Percentiles rank a stretch among this genome's conserved stretches.
Evolutionary conservation across 768 basidiomycete species (phyloP).

Genomic region (Xerocomus potaroensis): DNA sequence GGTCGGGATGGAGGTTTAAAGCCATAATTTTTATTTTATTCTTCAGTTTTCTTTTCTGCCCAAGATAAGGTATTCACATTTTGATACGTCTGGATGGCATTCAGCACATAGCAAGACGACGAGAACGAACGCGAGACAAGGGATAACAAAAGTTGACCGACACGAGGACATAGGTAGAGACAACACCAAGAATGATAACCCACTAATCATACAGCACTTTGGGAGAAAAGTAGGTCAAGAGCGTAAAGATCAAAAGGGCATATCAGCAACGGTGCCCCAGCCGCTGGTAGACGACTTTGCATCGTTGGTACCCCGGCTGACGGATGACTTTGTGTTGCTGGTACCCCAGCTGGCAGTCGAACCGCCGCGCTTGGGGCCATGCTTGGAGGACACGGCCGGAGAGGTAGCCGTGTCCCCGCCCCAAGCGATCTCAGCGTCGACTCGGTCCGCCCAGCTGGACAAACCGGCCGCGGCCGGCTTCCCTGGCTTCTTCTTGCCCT

Average conservation of each 20-base stretch:
- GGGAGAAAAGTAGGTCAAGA: background rate
- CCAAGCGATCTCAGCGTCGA: slow-evolving; percentile 16
- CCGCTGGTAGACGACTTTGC: slow-evolving; percentile 22
- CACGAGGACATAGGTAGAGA: background rate
- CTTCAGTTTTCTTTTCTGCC: too few species aligned
- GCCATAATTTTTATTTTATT: too few species aligned
- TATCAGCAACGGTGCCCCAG: slow-evolving; percentile 22
- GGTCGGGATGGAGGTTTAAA: slow-evolving; percentile 16
- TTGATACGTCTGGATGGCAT: background rate
- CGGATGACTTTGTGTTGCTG: slow-evolving; percentile 9
- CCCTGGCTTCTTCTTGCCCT: slow-evolving; percentile 4
- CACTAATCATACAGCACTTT: slow-evolving; percentile 7
- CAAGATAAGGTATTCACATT: background rate
- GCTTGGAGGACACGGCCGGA: slow-evolving; percentile 11
- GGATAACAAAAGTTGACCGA: slow-evolving; percentile 2
- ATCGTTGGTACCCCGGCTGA: slow-evolving; percentile 5
- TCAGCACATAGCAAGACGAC: background rate
- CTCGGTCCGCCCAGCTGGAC: slow-evolving; percentile 28
- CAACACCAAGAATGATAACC: too few species aligned
- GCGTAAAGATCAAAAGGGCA: slow-evolving; percentile 20
- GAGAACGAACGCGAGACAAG: background rate
- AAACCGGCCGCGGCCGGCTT: slow-evolving; percentile 2
- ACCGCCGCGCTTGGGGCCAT: slow-evolving; percentile 9
- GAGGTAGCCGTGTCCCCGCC: background rate
- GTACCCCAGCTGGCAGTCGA: slow-evolving; percentile 10